These are phyloP conservation scores for Speleostelium caveatum DNA, from an alignment of 78 protist genomes.

Conservation along the genomic window DNA sequence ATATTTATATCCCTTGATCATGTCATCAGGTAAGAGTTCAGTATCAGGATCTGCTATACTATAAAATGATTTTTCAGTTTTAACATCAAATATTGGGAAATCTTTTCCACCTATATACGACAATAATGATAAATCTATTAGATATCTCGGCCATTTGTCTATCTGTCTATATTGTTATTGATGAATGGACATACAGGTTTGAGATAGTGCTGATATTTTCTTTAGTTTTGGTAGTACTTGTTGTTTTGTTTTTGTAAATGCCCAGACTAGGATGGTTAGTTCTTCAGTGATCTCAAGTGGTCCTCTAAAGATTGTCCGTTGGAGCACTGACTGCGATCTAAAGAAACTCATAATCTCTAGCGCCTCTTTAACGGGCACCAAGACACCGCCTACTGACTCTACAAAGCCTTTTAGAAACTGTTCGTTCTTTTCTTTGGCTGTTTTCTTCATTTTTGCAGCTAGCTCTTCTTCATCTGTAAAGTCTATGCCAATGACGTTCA, in stretches of 20 bases:
- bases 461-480: conserved; percentile 64
- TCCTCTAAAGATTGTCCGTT: conserved; percentile 68
- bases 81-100: conserved; percentile 57
- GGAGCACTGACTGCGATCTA: conserved; percentile 77
- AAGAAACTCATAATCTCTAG: conserved; percentile 84
- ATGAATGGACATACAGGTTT: neutral
- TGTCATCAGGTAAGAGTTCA: conserved; percentile 54
- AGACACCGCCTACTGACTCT: conserved; percentile 73
- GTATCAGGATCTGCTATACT: conserved; percentile 75
- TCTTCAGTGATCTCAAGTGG: conserved; percentile 42
- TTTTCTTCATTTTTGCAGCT: neutral
- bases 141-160: neutral
- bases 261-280: conserved; percentile 62
- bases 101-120: too few species aligned
- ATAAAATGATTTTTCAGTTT: conserved; percentile 39
- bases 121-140: too few species aligned
- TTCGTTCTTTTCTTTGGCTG: conserved; percentile 68
- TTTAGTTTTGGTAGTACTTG: conserved; percentile 60
- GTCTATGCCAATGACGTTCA: conserved; percentile 81
- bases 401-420: conserved; percentile 75
- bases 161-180: neutral
- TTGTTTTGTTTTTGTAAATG: conserved; percentile 44
- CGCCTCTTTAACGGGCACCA: conserved; percentile 82
- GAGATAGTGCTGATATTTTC: conserved; percentile 66
- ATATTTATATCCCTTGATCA: conserved; percentile 78